Conservation (phyloP, 805 yeast species). For the Saccharomycopsis schoenii region DNA sequence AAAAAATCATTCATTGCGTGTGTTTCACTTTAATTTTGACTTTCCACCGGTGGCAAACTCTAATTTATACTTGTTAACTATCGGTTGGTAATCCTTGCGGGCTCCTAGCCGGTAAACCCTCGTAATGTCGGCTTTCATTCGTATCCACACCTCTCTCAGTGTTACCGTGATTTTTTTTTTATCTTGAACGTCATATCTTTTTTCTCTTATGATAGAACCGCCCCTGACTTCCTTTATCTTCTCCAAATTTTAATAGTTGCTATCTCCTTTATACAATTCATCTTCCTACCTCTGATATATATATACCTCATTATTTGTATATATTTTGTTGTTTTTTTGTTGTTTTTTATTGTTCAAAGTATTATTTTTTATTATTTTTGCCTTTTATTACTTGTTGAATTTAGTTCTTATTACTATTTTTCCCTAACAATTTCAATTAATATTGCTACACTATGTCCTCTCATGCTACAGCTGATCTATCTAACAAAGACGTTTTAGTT, state of each 20-base stretch:
- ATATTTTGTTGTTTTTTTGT: too few relatives aligned
- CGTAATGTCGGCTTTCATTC: background rate
- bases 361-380: background rate
- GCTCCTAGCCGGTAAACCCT: background rate
- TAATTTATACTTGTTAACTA: too few relatives aligned
- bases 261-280: too few relatives aligned
- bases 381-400: background rate
- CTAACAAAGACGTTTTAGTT: conserved; percentile 4
- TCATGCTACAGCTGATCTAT: background rate
- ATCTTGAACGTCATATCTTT: background rate
- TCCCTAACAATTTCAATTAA: background rate
- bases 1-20: too few relatives aligned
- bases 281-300: too few relatives aligned
- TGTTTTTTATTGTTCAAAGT: too few relatives aligned
- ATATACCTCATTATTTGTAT: too few relatives aligned
- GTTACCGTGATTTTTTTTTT: background rate
- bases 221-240: background rate
- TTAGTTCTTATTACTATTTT: background rate
- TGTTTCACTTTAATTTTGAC: too few relatives aligned
- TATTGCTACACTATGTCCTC: background rate
- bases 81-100: background rate
- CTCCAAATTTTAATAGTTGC: background rate
- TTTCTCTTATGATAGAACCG: background rate
- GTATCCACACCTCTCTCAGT: background rate
- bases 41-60: background rate